phyloP scores from a whole-genome alignment of 345 rosid genomes.

The Citropsis articulata region DNA sequence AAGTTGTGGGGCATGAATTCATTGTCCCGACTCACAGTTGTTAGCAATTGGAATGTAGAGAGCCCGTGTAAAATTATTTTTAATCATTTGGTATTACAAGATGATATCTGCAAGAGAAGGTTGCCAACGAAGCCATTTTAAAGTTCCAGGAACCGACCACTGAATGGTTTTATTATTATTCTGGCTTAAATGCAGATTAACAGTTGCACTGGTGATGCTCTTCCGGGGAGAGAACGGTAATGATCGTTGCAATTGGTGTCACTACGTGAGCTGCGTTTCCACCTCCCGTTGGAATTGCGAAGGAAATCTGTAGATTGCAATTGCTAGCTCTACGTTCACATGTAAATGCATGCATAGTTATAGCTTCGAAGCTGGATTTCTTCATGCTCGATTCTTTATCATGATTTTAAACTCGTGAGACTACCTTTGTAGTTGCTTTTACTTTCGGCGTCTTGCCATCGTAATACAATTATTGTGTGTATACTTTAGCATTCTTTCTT shows the following conservation, averaged over 20 bases:
- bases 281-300: constrained; percentile 76
- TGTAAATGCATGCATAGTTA: constrained; percentile 5
- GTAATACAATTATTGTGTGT: background rate
- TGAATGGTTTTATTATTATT: background rate
- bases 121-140: background rate
- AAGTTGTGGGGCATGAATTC: constrained; percentile 14
- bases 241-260: constrained; percentile 86
- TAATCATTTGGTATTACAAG: background rate
- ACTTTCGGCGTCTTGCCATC: background rate
- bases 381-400: background rate
- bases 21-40: background rate
- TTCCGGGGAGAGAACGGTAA: constrained; percentile 61
- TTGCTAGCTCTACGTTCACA: background rate
- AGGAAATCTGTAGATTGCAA: background rate
- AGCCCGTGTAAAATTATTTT: background rate
- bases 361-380: constrained; percentile 7
- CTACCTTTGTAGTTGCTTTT: background rate
- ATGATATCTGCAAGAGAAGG: background rate
- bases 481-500: background rate
- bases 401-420: background rate
- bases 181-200: constrained; percentile 42
- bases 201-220: constrained; percentile 58
- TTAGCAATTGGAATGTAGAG: background rate
- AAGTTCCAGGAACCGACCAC: background rate
- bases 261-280: constrained; percentile 76